Evolutionary conservation across 441 rosid genomes (phyloP), one percentile per base, ranked within the genome.

Genomic region (Bocquillonia castaneifolia): DNA sequence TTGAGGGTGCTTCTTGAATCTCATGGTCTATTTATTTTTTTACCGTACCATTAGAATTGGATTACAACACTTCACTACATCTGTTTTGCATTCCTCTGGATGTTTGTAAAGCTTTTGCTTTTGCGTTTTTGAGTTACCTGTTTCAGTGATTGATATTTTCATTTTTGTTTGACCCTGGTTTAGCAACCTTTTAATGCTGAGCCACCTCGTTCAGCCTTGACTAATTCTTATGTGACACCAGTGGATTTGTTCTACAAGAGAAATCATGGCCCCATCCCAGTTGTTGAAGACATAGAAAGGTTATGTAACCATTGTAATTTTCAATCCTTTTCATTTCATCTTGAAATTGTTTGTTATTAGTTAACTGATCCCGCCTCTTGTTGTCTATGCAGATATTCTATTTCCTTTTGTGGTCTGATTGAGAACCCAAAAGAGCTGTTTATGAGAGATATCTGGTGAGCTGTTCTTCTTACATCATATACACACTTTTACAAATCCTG

Each of bases 121-220:
- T 23, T 47, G 2, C 18, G 45, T 50, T 31, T 5, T 20, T 22
- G 63, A 39, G 44, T 51, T 42, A 63, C 15, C 18, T 31, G 34
- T 39, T 53, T 10, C 9, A 1, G 1, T 39, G 22, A 18, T 28
- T 60, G 26, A 50, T 26, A 0, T 60, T 22, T 8, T 39, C 5
- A 0, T 28, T 39, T 25, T 51, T 45, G 8, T 44, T 54, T 32
- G 22, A 23, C 42, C 52, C 40, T 77, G 54, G 4, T 78, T 71
- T 85, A 94, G 98, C 86, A 83, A 78, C 99, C 99, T 3, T 94
- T 89, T 83, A 94, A 94, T 77, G 98, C 99, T 0, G 99, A 94
- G 78, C 97, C 99, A 31, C 91, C 80, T 0, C 97, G 99, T 26
- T 77, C 89, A 0, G 91, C 84, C 37, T 79, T 94, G 78, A 73